These are phyloP conservation scores for Polytrichum commune DNA, from an alignment of 225 moss, liverwort and hornwort species.

Conservation along the genomic window DNA sequence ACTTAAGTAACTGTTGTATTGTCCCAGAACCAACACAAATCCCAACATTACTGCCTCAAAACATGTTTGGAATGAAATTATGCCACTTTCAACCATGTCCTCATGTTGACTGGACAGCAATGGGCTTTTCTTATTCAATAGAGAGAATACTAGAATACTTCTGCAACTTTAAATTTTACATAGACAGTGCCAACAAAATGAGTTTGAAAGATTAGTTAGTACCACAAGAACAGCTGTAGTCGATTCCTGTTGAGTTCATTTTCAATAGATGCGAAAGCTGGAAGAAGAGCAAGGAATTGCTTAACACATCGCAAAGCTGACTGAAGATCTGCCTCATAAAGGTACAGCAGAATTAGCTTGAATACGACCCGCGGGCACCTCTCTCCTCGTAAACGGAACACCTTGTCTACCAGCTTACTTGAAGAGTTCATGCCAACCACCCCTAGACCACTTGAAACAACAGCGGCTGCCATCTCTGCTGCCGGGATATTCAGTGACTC, in stretches of 20 bases:
- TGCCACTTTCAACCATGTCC: too few relatives aligned
- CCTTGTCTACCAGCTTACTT: conserved; percentile 66
- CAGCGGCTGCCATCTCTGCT: conserved; percentile 83
- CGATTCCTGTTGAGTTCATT: conserved; percentile 69
- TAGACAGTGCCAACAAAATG: too few relatives aligned
- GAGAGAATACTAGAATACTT: too few relatives aligned
- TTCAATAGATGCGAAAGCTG: conserved; percentile 65
- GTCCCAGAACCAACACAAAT: too few relatives aligned
- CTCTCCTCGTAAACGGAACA: conserved; percentile 57
- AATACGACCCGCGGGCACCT: conserved; percentile 72
- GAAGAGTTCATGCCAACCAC: conserved; percentile 69
- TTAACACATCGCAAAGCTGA: conserved; percentile 63
- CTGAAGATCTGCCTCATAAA: conserved; percentile 69
- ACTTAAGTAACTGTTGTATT: too few relatives aligned
- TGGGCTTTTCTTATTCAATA: too few relatives aligned
- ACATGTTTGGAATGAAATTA: too few relatives aligned
- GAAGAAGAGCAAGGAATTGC: conserved; percentile 69
- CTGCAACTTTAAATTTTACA: too few relatives aligned
- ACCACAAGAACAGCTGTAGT: conserved; percentile 83
- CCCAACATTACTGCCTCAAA: too few relatives aligned
- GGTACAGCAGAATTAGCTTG: conserved; percentile 63
- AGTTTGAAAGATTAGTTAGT: conserved; percentile 3
- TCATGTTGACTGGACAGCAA: too few relatives aligned
- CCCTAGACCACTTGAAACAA: conserved; percentile 78
- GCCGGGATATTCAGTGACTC: conserved; percentile 77